Base-by-base conservation (phyloP, 2,329 filamentous ascomycete species). In the Fusarium acutatum region DNA sequence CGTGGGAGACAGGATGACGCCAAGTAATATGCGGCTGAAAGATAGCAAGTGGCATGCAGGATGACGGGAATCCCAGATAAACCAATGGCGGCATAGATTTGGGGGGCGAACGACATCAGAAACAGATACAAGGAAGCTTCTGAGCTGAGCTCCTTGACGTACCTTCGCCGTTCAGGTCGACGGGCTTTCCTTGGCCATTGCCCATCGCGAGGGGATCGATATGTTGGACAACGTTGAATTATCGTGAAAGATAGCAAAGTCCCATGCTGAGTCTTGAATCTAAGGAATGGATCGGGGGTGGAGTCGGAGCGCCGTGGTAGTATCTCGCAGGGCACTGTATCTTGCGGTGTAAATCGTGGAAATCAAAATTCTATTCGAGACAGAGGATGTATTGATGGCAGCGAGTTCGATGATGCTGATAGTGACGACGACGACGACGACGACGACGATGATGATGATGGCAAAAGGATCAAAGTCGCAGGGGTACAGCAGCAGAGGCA, bases 111-210 rank as follows among this genome's bases (percentile, higher is more conserved):
- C 57, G 50, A 46, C 41, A 50, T 22, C 22, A 46, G 41, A 32
- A 49, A 56, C 37, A 18, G 41, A 59, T 26, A n/a, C 24, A 41
- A 37, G 43, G 32, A 34, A 60, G 50, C 32, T n/a, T 28, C 22
- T 41, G 63, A 56, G 35, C 26, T 22, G 59, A 59, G 38, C 20
- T 22, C 30, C 37, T 61, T 64, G 30, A 78, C 81, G 60, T 86
- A 97, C 95, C 94, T 92, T 97, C 94, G 86, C 97, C 95, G 85
- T 93, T 94, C 85, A 95, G 92, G 82, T 95, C 92, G 86, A 97
- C 90, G 84, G 94, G 94, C 84, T 98, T 98, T 84, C 95, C 95
- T 84, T 96, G 95, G 82, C 92, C 93, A 86, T 98, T 98, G 82
- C 96, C 96, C 96, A 98, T 98, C 67, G 75, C 78, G 74, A 68